Evolutionary conservation across 495 filamentous ascomycete genomes (phyloP), one percentile per base, ranked within the genome.

Genomic region (Penicillium dipodomyicola): DNA sequence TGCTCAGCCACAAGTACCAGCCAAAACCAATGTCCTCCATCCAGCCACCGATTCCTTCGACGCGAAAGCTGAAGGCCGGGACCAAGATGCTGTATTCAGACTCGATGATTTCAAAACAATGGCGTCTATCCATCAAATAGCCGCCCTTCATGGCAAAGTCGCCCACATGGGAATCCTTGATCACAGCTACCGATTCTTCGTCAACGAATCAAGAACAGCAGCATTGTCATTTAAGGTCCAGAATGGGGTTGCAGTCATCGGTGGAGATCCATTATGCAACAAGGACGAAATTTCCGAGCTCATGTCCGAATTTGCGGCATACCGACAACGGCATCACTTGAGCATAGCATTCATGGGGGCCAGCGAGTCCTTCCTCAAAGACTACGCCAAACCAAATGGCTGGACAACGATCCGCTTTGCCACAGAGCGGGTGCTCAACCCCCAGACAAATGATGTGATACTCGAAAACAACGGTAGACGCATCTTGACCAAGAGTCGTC

Each of bases 91-190:
- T 8, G 62, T 71, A 3, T 70, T 66, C 58, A 61, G 50, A 3
- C 60, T 73, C 3, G 59, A 62, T 10, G 68, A 73, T 39, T 67
- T 74, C 52, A 57, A 58, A 22, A 70, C 68, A 0, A 62, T 68
- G 45, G 55, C 62, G 5, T 61, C 69, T 23, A 66, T 75, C 17
- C 61, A 71, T 33, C 51, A 45, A 0, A 59, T 79, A 5, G 66
- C 73, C 0, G 53, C 62, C 4, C 50, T 61, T 9, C 70, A 77
- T 46, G 72, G 76, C 12, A 65, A 64, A 1, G 71, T 74, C 2
- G 75, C 74, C 8, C 71, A 79, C 59, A 77, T 77, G 74, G 76
- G 73, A 1, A 69, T 79, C 23, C 67, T 79, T 1, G 76, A 79
- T 45, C 68, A 49, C 30, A 74, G 73, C 51, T 77, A 79, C 52